Evolutionary conservation across 2,329 filamentous ascomycete species (phyloP), one percentile per base, ranked within the genome.

Genomic region (Alternaria gaisen): DNA sequence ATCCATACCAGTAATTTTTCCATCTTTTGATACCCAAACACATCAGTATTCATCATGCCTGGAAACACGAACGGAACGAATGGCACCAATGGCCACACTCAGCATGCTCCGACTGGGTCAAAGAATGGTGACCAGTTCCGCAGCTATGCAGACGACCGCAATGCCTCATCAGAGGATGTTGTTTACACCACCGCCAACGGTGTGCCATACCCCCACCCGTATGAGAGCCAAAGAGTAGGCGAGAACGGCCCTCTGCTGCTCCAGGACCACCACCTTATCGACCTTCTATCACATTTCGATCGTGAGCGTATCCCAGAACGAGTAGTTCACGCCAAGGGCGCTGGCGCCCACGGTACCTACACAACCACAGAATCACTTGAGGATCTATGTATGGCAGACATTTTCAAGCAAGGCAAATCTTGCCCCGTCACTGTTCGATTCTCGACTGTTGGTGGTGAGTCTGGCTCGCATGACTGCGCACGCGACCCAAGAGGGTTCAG

Each of bases 371-470:
- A 83, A 42, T 71, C 80, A 2, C 64, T 83, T 32, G 81, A 83
- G 28, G 82, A 84, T 61, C 70, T 84, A 5, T 81, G 73, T 54
- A 54, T 80, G 53, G 81, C 81, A 40, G 81, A 83, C 58, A 73
- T 84, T 47, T 84, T 84, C 70, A 81, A 85, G 58, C 82, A 87
- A 54, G 91, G 90, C 68, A 92, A 92, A 81, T 87, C 87, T 76
- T 91, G 89, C 48, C 87, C 89, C 16, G 78, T 89, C 63, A 84
- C 89, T 1, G 84, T 86, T 43, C 87, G 91, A 4, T 92, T 93
- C 79, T 92, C 90, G 0, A 93, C 91, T 2, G 90, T 93, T 5
- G 90, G 90, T 73, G 90, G 90, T 61, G 90, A 92, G 77, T 87
- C 87, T 59, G 90, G 90, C 7, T 91, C 88, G 4, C 84, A 90